phyloP scores from a whole-genome alignment of 441 rosid genomes.

The Dalechampia spathulata region DNA sequence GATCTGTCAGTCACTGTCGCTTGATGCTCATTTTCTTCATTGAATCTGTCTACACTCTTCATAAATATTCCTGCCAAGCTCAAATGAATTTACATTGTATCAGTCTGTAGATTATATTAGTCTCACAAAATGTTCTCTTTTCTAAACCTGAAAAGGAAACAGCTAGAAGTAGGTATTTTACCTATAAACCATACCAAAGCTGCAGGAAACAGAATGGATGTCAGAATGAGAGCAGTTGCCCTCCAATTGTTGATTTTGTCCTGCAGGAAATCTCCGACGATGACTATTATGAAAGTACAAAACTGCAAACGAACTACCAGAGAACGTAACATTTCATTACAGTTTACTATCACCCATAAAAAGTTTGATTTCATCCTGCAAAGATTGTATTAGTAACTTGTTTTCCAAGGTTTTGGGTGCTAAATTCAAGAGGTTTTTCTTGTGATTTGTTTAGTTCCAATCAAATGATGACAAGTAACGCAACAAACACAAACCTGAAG shows the following conservation, averaged over 20 bases:
- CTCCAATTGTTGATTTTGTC: conserved; percentile 79
- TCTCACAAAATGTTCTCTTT: neutral
- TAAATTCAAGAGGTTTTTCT: no score
- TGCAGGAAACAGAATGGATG: conserved; percentile 64
- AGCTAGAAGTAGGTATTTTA: conserved; percentile 10
- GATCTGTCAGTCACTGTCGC: conserved; percentile 28
- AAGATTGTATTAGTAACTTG: no score
- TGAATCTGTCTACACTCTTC: conserved; percentile 58
- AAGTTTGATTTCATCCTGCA: no score
- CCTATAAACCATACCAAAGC: conserved; percentile 79
- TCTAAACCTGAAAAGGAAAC: neutral
- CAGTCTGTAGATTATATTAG: no score
- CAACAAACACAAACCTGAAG: conserved; percentile 34
- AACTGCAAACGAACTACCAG: no score
- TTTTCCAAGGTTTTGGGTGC: no score
- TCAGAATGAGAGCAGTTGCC: conserved; percentile 66
- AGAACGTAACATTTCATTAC: no score
- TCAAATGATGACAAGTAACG: neutral
- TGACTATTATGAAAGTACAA: neutral
- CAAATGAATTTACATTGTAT: neutral
- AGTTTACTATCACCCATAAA: no score
- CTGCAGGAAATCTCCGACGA: conserved; percentile 20
- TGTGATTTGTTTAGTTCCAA: neutral
- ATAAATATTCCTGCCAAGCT: conserved; percentile 54
- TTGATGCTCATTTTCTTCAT: conserved; percentile 52